A percentile compares a stretch with the other conserved stretches of the same genome.
Conservation (phyloP, 768 basidiomycete species). For the Lenzites betulinus region DNA sequence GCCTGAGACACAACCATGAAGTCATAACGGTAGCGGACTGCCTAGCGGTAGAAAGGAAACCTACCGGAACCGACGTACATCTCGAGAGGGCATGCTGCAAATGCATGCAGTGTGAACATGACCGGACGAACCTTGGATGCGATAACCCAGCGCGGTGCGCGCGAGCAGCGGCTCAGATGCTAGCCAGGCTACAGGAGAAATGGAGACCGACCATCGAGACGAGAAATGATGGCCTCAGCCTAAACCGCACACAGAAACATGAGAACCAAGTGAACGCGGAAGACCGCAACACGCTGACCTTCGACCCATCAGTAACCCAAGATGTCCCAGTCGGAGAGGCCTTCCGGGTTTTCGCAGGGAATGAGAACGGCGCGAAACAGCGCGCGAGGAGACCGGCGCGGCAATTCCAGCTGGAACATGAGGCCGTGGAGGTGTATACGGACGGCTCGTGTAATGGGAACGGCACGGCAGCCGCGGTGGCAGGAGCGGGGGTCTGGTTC, state of each 20-base stretch:
- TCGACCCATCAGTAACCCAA: background rate
- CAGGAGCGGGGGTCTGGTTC: conserved; percentile 2
- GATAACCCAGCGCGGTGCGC: background rate
- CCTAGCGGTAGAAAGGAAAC: no score
- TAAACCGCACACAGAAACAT: background rate
- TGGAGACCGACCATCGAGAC: background rate
- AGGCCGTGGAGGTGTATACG: background rate
- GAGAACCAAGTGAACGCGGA: background rate
- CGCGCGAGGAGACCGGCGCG: no score
- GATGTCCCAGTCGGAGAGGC: background rate
- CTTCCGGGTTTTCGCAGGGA: no score
- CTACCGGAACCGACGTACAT: no score
- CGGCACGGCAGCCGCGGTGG: background rate
- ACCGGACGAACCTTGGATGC: no score
- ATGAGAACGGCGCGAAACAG: no score
- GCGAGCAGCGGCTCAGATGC: background rate
- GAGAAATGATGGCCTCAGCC: background rate
- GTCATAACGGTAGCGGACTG: background rate
- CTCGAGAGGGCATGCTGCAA: no score
- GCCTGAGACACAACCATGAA: background rate
- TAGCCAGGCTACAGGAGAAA: background rate
- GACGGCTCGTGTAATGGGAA: background rate
- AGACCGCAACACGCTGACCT: background rate
- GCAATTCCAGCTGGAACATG: background rate
- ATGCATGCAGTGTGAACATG: no score